phyloP scores from a whole-genome alignment of 2,329 filamentous ascomycete species.

The Bertia moriformis region DNA sequence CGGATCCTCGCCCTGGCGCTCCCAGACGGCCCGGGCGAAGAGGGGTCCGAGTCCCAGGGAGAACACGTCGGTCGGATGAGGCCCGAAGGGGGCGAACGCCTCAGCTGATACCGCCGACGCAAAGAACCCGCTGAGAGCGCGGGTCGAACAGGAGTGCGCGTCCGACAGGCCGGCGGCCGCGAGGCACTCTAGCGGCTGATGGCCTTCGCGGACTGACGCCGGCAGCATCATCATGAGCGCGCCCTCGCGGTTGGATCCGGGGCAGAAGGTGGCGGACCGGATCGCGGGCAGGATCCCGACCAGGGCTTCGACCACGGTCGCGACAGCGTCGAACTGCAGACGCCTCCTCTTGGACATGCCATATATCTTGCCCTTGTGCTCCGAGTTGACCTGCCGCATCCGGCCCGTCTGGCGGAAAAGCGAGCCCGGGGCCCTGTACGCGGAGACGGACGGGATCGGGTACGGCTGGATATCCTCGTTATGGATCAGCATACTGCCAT shows the following conservation, averaged over 20 bases:
- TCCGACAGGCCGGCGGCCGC: conserved; percentile 5
- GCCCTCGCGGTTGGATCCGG: conserved; percentile 76
- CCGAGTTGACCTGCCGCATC: conserved; percentile 34
- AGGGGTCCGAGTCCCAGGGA: conserved; percentile 24
- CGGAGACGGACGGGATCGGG: conserved; percentile 69
- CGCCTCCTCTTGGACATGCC: conserved; percentile 70
- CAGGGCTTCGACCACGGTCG: conserved; percentile 65
- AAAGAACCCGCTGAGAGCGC: conserved; percentile 21
- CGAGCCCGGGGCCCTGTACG: conserved; percentile 50
- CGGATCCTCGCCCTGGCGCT: conserved; percentile 27
- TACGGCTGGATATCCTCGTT: conserved; percentile 61
- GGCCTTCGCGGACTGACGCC: conserved; percentile 37
- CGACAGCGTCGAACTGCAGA: conserved; percentile 70
- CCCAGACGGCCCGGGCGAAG: conserved; percentile 36
- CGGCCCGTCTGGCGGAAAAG: conserved; percentile 40
- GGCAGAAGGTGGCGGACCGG: conserved; percentile 66
- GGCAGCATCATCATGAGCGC: conserved; percentile 61
- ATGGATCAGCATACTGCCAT: conserved; percentile 79
- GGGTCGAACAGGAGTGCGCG: conserved; percentile 15
- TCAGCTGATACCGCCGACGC: no score
- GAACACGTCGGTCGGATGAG: conserved; percentile 25
- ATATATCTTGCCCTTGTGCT: conserved; percentile 44
- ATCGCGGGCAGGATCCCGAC: conserved; percentile 56
- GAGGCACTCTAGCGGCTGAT: conserved; percentile 43
- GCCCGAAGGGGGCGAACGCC: conserved; percentile 26